Evolutionary conservation across 73 alveolate genomes (phyloP), one percentile per base, ranked within the genome.

Genomic region (Paramecium primaurelia): DNA sequence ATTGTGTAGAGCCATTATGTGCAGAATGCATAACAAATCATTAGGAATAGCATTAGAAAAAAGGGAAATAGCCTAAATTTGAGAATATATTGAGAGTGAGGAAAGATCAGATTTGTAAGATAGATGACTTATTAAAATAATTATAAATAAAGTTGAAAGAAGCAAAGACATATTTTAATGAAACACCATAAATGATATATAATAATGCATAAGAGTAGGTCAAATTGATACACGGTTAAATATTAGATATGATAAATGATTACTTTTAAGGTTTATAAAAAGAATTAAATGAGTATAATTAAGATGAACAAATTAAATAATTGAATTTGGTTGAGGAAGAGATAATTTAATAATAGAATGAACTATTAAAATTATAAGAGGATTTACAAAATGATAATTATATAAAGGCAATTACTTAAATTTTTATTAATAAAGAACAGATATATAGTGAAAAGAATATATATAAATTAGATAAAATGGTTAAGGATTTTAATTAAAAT

Each of bases 1-100:
- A 42, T 30, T 80, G 91, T 26, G 34, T 80, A 38, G 91, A 80
- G 45, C 91, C 91, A 20, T 26, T 80, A 47, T 80, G 91, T 80
- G 75, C 91, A n/a, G 91, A 80, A 47, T 80, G 91, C 30, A 80
- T 80, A 20, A 40, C 54, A 25, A 45, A 25, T 26, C 91, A 80
- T 80, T 22, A 45, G 26, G 91, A 80, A 45, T 22, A n/a, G 10
- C 91, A 80, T 49, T 8, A 16, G 22, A 22, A 3, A 28, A 80
- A 47, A 14, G 91, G 91, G n/a, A 45, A 9, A 42, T 26, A 2
- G 20, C 77, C 77, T 26, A 44, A 80, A 80, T 45, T 80, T 40
- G 91, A 80, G n/a, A 80, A 80, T 25, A 80, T 80, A 12, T 49
- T 40, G 16, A 40, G 16, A 18, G 75, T 80, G 12, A 42, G 91